These are phyloP conservation scores for Neurospora crassa DNA, from an alignment of 2,329 filamentous ascomycete species.

Conservation along the genomic window DNA sequence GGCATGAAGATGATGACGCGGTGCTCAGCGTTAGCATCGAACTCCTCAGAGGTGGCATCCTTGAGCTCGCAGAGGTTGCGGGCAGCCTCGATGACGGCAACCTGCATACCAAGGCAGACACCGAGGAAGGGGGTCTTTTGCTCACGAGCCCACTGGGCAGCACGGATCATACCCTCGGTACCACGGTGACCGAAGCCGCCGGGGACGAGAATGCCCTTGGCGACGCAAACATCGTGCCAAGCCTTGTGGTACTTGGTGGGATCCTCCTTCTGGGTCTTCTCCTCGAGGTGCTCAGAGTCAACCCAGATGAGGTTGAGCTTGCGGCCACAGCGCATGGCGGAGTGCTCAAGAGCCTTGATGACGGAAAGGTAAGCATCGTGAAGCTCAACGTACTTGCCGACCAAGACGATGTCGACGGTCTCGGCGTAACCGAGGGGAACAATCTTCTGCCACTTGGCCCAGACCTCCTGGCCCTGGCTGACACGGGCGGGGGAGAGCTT, in stretches of 20 bases:
- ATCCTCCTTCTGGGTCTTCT: constrained; percentile 46
- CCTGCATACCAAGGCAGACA: constrained; percentile 56
- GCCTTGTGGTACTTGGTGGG: constrained; percentile 74
- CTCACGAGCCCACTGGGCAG: constrained; percentile 78
- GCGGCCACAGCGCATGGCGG: constrained; percentile 73
- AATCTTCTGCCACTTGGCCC: constrained; percentile 69
- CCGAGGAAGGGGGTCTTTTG: constrained; percentile 77
- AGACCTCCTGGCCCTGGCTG: constrained; percentile 57
- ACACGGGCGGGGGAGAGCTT: constrained; percentile 42
- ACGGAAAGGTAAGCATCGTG: constrained; percentile 74
- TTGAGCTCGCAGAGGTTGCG: constrained; percentile 61
- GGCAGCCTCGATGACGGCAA: constrained; percentile 84
- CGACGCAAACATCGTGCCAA: constrained; percentile 70
- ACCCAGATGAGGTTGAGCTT: constrained; percentile 78
- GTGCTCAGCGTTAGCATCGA: constrained; percentile 47
- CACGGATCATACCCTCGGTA: constrained; percentile 81
- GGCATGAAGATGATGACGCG: constrained; percentile 87
- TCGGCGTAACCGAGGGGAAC: constrained; percentile 58
- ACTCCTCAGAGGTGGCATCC: constrained; percentile 46
- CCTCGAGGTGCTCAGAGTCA: constrained; percentile 76
- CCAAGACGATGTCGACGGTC: constrained; percentile 70
- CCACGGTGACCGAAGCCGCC: constrained; percentile 76
- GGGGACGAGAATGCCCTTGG: constrained; percentile 56
- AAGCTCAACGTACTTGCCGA: constrained; percentile 83
- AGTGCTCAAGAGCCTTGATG: constrained; percentile 81